These are phyloP conservation scores for Pseudocercospora crystallina DNA, from an alignment of 2,329 filamentous ascomycete species.

Conservation along the genomic window DNA sequence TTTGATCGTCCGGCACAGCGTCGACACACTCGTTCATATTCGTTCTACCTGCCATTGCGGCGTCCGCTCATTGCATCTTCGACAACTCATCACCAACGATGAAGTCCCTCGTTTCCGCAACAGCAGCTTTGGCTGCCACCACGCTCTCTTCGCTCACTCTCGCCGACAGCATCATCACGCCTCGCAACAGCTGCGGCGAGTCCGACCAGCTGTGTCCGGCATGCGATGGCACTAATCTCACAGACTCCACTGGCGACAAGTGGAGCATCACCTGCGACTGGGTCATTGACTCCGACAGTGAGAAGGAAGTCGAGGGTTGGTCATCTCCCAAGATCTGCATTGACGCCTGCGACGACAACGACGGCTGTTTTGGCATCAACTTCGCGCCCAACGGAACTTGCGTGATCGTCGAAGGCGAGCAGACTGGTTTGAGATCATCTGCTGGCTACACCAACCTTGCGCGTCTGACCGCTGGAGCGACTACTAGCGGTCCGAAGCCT, in stretches of 20 bases:
- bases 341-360: slow-evolving; percentile 26
- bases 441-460: slow-evolving; percentile 16
- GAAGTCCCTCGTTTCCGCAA: slow-evolving; percentile 13
- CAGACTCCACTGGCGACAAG: slow-evolving; percentile 16
- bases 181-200: slow-evolving; percentile 13
- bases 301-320: slow-evolving; percentile 16
- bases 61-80: slow-evolving; percentile 48
- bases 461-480: slow-evolving; percentile 4
- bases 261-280: slow-evolving; percentile 28
- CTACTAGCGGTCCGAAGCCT: neutral
- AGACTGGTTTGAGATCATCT: slow-evolving; percentile 12
- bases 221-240: slow-evolving; percentile 25
- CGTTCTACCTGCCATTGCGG: slow-evolving; percentile 34
- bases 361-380: slow-evolving; percentile 27
- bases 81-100: slow-evolving; percentile 16
- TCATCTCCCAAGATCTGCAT: slow-evolving; percentile 20
- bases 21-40: neutral
- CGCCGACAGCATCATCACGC: slow-evolving; percentile 11
- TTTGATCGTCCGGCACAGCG: slow-evolving; percentile 1
- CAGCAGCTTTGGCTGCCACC: slow-evolving; percentile 12
- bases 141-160: slow-evolving; percentile 7
- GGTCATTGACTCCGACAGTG: slow-evolving; percentile 13
- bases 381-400: slow-evolving; percentile 26
- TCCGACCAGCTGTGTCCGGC: slow-evolving; percentile 22
- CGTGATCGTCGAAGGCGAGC: slow-evolving; percentile 15